Evolutionary conservation across 139 green algal genomes (phyloP).

Genomic region (Chlorella sp.): DNA sequence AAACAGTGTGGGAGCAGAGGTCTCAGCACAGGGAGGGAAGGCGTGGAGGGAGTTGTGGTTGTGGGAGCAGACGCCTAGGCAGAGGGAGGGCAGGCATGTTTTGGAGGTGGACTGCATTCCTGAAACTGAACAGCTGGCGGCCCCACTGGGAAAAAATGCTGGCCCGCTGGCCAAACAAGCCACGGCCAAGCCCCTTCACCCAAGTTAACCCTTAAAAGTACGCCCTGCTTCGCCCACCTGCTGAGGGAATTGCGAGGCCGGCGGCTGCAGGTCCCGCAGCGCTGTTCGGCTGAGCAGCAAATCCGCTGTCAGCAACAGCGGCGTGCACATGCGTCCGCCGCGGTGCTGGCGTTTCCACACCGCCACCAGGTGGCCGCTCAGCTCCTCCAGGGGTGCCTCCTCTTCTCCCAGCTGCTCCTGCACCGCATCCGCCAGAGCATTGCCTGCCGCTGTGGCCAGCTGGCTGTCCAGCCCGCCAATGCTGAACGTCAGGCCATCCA

Average conservation of each 20-base stretch:
- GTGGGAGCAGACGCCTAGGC: not conserved
- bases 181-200: not conserved
- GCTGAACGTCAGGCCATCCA: conserved; percentile 84
- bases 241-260: not conserved
- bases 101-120: not conserved
- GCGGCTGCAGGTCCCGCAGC: conserved; percentile 21
- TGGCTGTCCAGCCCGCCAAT: conserved; percentile 82
- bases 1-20: not conserved
- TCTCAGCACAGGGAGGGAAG: not conserved
- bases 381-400: not conserved
- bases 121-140: not conserved
- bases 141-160: too few species aligned
- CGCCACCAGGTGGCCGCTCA: conserved; percentile 7
- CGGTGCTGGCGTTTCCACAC: conserved; percentile 11
- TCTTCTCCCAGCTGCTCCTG: conserved; percentile 17
- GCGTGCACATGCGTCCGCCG: conserved; percentile 17
- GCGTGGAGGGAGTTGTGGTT: not conserved
- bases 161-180: not conserved
- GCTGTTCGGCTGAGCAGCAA: conserved; percentile 59
- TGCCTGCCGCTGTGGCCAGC: conserved; percentile 58
- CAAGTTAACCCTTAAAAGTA: too few species aligned
- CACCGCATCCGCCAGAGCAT: conserved; percentile 61
- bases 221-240: not conserved
- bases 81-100: not conserved
- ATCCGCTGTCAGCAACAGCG: conserved; percentile 63